Evolutionary conservation across 495 filamentous ascomycete genomes (phyloP).

Genomic region (Haplographium delicatum): DNA sequence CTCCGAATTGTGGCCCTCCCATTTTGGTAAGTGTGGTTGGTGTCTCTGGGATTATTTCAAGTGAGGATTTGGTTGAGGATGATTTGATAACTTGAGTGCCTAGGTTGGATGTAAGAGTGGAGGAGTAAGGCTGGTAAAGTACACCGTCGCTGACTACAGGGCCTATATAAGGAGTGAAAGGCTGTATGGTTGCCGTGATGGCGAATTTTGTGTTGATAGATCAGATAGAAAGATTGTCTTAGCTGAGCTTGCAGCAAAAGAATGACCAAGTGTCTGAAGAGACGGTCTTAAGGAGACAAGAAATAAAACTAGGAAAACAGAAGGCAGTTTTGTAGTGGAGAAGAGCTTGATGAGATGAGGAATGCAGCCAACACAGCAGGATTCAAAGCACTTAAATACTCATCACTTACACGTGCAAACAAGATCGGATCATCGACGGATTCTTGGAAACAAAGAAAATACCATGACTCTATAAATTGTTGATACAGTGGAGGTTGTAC

Average conservation of each 20-base stretch:
- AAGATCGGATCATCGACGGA: slow-evolving; percentile 4
- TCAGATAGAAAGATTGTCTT: slow-evolving; percentile 3
- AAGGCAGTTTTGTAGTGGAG: slow-evolving; percentile 12
- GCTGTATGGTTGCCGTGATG: slow-evolving; percentile 10
- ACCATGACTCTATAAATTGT: slow-evolving; percentile 24
- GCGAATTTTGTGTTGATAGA: background rate
- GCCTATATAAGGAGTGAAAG: slow-evolving; percentile 17
- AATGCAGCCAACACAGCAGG: slow-evolving; percentile 13
- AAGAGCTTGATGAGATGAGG: slow-evolving; percentile 18
- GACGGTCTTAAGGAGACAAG: slow-evolving; percentile 19
- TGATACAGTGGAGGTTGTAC: slow-evolving; percentile 24
- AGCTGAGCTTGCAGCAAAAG: slow-evolving; percentile 26
- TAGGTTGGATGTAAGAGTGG: background rate
- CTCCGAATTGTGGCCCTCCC: slow-evolving; percentile 49
- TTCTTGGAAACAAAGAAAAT: slow-evolving; percentile 10
- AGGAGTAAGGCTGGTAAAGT: slow-evolving; percentile 16
- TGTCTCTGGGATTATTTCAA: background rate
- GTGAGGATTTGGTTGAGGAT: background rate
- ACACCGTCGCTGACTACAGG: slow-evolving; percentile 19
- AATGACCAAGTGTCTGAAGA: slow-evolving; percentile 22
- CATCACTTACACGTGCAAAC: background rate
- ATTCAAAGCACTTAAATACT: slow-evolving; percentile 24
- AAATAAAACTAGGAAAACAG: slow-evolving; percentile 10
- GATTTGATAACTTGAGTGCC: too few relatives aligned
- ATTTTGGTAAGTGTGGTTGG: slow-evolving; percentile 14